A percentile compares a stretch with the other conserved stretches of the same genome.
phyloP scores from a whole-genome alignment of 2,329 filamentous ascomycete genomes.

The Paradendryphiella salina region DNA sequence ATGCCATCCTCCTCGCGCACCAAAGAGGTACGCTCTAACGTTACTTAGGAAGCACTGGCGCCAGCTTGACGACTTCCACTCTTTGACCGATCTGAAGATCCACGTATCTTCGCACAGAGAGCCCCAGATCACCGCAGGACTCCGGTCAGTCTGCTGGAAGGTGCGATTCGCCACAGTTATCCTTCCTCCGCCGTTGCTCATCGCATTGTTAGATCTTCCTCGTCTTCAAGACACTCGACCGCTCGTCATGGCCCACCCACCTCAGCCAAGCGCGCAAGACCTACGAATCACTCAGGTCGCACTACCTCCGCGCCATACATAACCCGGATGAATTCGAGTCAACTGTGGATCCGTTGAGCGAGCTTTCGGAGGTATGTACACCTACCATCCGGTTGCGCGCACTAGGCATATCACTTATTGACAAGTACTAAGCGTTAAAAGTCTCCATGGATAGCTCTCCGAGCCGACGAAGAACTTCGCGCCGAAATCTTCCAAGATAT shows the following conservation, averaged over 20 bases:
- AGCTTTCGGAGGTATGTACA: constrained; percentile 67
- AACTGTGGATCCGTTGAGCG: constrained; percentile 79
- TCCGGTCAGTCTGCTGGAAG: constrained; percentile 93
- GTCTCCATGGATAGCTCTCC: constrained; percentile 89
- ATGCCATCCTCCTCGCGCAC: constrained; percentile 7
- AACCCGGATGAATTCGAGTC: constrained; percentile 80
- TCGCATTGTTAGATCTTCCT: constrained; percentile 67
- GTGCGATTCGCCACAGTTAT: constrained; percentile 47
- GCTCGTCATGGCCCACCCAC: constrained; percentile 68
- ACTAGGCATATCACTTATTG: constrained; percentile 41
- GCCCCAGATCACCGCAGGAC: constrained; percentile 59
- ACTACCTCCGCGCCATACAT: constrained; percentile 79
- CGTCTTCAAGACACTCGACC: constrained; percentile 69
- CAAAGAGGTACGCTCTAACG: constrained; percentile 18
- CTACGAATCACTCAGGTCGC: constrained; percentile 72
- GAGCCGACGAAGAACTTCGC: constrained; percentile 79
- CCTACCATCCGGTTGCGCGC: constrained; percentile 17
- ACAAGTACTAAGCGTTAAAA: constrained; percentile 59
- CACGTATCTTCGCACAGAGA: constrained; percentile 44
- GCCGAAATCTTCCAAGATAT: constrained; percentile 95
- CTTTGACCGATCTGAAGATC: constrained; percentile 45
- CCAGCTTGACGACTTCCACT: constrained; percentile 44
- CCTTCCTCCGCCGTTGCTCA: constrained; percentile 2
- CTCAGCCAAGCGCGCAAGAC: constrained; percentile 70
- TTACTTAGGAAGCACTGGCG: constrained; percentile 41